Percentiles rank a stretch among this genome's conserved stretches.
Conservation (phyloP, 2,329 filamentous ascomycete genomes). For the Aschersonia sp. region DNA sequence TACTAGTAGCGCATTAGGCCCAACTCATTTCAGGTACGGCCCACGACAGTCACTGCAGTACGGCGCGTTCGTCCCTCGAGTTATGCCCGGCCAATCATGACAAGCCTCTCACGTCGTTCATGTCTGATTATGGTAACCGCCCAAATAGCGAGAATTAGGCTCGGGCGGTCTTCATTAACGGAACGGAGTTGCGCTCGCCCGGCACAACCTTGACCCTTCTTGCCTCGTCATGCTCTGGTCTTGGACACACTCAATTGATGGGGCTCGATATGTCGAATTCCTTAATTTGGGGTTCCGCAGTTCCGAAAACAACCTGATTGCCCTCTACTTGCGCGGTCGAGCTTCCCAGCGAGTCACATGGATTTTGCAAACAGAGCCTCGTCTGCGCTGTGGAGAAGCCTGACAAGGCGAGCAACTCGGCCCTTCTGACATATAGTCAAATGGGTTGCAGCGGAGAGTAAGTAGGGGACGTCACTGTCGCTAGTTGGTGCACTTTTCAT, state of each 20-base stretch:
- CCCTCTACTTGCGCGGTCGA: background rate
- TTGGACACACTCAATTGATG: too few relatives aligned
- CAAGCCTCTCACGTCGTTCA: too few relatives aligned
- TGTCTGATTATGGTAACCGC: too few relatives aligned
- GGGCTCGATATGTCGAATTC: too few relatives aligned
- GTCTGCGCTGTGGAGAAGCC: background rate
- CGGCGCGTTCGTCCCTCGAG: background rate
- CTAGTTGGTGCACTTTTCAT: background rate
- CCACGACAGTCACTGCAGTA: background rate
- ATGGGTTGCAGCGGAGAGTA: background rate
- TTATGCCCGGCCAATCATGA: background rate
- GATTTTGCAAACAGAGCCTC: background rate
- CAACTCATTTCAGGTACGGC: background rate
- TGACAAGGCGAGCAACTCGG: background rate
- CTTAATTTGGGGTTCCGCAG: too few relatives aligned
- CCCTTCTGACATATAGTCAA: constrained; percentile 1
- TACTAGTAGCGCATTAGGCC: background rate
- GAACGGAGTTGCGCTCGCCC: background rate
- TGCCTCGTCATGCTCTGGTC: too few relatives aligned
- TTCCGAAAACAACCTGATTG: background rate
- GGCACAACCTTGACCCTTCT: too few relatives aligned
- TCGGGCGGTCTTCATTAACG: background rate
- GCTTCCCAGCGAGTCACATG: background rate
- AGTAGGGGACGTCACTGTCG: background rate
- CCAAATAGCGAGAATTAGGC: background rate